Percentiles rank a stretch among this genome's conserved stretches.
These are phyloP conservation scores for Ciborinia camelliae DNA, from an alignment of 2,329 filamentous ascomycete genomes.

Conservation along the genomic window DNA sequence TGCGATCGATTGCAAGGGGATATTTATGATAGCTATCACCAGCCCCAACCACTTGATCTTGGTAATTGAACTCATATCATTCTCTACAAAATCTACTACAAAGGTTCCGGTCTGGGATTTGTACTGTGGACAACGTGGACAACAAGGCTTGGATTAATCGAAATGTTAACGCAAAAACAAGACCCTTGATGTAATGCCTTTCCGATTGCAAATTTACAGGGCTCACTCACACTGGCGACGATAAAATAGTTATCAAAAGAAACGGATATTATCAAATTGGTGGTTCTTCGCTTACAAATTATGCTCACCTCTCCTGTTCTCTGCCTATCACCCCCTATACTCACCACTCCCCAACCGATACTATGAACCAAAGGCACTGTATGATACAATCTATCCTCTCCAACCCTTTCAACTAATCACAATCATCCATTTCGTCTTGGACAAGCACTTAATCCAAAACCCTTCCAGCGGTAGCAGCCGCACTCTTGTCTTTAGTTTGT, in stretches of 20 bases:
- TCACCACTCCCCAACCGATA: neutral
- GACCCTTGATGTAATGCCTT: neutral
- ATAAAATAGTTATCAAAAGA: neutral
- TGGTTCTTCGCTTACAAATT: neutral
- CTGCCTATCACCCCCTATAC: neutral
- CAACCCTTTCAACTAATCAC: neutral
- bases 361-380: neutral
- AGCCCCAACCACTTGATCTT: neutral
- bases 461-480: constrained; percentile 67
- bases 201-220: neutral
- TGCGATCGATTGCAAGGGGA: too few relatives aligned
- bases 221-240: neutral
- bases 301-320: constrained; percentile 3
- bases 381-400: constrained; percentile 8
- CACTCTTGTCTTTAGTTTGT: constrained; percentile 82
- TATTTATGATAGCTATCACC: too few relatives aligned
- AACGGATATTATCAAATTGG: constrained; percentile 12
- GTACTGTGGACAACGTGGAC: neutral
- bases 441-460: constrained; percentile 48
- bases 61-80: neutral
- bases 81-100: neutral
- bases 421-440: neutral
- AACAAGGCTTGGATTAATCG: neutral
- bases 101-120: neutral
- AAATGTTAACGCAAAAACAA: neutral